These are phyloP conservation scores for Penicillium occitanis DNA, from an alignment of 2,329 filamentous ascomycete genomes.

Conservation along the genomic window DNA sequence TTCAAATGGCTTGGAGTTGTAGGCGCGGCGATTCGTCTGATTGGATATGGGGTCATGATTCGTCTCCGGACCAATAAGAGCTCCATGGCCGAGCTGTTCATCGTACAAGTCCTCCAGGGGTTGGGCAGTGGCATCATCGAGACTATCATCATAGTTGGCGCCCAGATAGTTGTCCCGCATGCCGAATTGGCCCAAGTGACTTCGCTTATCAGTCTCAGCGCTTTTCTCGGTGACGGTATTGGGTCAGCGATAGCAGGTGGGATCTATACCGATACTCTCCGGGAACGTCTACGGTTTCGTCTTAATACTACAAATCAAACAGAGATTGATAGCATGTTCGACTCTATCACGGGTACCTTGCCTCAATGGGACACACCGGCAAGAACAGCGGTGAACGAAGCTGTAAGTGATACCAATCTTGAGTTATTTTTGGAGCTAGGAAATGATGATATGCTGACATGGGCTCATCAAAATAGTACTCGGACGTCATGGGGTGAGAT, in stretches of 20 bases:
- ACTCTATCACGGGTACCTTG: constrained; percentile 47
- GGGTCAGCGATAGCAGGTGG: constrained; percentile 48
- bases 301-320: constrained; percentile 37
- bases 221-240: constrained; percentile 41
- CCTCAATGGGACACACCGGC: constrained; percentile 45
- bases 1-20: constrained; percentile 51
- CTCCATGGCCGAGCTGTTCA: constrained; percentile 48
- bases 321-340: constrained; percentile 42
- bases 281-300: constrained; percentile 34
- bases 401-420: constrained; percentile 26
- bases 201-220: constrained; percentile 46
- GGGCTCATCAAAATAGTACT: not conserved
- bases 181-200: constrained; percentile 51
- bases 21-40: constrained; percentile 44
- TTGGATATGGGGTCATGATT: constrained; percentile 55
- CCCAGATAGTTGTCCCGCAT: constrained; percentile 49
- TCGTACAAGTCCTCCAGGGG: constrained; percentile 52
- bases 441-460: not conserved
- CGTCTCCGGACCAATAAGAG: constrained; percentile 48
- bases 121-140: constrained; percentile 50
- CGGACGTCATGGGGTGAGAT: not conserved
- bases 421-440: not conserved
- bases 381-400: constrained; percentile 45
- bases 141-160: constrained; percentile 43
- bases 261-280: constrained; percentile 53